These are phyloP conservation scores for Gentiana dahurica DNA, from an alignment of 257 asterid species.

Conservation along the genomic window DNA sequence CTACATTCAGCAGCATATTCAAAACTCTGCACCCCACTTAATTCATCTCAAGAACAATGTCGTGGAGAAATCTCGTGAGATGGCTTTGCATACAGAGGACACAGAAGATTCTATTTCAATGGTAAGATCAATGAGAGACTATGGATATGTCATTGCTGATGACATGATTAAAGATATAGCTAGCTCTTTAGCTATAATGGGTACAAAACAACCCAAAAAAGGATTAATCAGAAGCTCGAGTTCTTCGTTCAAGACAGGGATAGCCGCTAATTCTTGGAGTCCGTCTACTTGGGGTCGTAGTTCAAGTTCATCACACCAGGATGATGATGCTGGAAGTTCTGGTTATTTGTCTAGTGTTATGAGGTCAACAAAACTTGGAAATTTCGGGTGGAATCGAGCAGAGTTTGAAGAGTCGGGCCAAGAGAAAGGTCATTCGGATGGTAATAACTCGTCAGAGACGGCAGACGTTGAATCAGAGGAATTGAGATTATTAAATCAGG, in stretches of 20 bases:
- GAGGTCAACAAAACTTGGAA: constrained; percentile 26
- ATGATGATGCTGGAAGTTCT: constrained; percentile 21
- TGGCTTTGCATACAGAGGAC: constrained; percentile 67
- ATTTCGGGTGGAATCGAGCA: constrained; percentile 38
- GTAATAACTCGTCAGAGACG: constrained; percentile 14
- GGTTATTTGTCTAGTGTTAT: constrained; percentile 40
- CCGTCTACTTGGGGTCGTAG: constrained; percentile 63
- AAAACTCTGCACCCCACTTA: constrained; percentile 66
- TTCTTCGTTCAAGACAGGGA: no score
- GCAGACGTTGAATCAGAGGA: constrained; percentile 29
- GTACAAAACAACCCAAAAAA: constrained; percentile 50
- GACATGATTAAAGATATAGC: constrained; percentile 74
- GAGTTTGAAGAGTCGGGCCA: constrained; percentile 21
- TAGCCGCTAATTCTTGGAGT: constrained; percentile 4
- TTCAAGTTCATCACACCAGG: constrained; percentile 19
- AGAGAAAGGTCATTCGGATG: constrained; percentile 21
- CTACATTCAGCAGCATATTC: constrained; percentile 81
- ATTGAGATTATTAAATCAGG: constrained; percentile 28
- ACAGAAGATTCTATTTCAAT: constrained; percentile 66
- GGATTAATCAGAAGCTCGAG: constrained; percentile 37
- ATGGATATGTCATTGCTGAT: constrained; percentile 61
- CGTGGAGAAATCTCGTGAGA: constrained; percentile 47
- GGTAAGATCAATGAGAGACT: constrained; percentile 73
- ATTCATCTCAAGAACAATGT: constrained; percentile 52
- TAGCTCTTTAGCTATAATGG: constrained; percentile 49